These are phyloP conservation scores for Aspergillus spinulosporus DNA, from an alignment of 2,329 filamentous ascomycete species.

Conservation along the genomic window DNA sequence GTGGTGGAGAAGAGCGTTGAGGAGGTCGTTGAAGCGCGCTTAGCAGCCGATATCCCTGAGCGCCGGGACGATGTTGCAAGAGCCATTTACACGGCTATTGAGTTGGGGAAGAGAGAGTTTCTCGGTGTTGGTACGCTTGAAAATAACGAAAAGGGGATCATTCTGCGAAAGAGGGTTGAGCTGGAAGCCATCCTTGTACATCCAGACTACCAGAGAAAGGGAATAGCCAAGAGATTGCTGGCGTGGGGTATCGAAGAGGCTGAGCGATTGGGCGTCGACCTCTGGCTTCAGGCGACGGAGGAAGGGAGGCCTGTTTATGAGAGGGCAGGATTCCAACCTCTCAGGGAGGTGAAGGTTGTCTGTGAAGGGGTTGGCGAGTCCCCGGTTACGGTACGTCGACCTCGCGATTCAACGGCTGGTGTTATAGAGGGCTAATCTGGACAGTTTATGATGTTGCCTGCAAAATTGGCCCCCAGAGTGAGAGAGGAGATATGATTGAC, in stretches of 20 bases:
- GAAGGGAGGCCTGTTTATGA: constrained; percentile 14
- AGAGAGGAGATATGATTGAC: neutral
- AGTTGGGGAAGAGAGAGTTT: constrained; percentile 7
- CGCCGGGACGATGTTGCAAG: neutral
- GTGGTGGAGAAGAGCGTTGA: neutral
- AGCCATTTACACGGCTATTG: neutral
- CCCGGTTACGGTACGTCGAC: neutral
- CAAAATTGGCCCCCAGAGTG: constrained; percentile 11
- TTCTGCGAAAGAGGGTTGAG: neutral
- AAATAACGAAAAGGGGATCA: neutral
- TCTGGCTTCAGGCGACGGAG: constrained; percentile 15
- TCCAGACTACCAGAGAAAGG: constrained; percentile 12
- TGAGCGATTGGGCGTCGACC: neutral
- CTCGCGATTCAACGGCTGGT: neutral
- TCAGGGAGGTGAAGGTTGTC: neutral
- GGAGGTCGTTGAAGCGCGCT: constrained; percentile 6
- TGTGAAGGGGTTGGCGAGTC: neutral
- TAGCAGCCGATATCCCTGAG: neutral
- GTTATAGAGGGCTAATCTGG: neutral
- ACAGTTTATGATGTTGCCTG: constrained; percentile 10
- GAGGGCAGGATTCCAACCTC: constrained; percentile 21
- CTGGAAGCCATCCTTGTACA: constrained; percentile 3
- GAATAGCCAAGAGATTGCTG: constrained; percentile 6
- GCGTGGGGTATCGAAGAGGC: constrained; percentile 7
- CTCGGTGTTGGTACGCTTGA: neutral